phyloP scores from a whole-genome alignment of 306 rosid genomes.

The Rosa lucieae region DNA sequence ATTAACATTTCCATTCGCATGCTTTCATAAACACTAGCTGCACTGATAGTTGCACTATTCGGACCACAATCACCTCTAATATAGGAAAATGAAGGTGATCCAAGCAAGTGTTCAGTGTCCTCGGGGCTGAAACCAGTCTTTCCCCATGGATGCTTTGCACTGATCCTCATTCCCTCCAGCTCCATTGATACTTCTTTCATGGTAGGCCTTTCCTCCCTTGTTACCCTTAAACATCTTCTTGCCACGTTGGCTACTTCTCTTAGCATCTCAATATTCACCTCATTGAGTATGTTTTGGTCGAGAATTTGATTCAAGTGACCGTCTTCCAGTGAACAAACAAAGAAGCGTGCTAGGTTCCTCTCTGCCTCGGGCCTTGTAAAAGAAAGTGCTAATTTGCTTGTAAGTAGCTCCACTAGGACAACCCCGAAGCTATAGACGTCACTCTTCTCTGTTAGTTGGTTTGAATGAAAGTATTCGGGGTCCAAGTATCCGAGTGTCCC shows the following conservation, averaged over 20 bases:
- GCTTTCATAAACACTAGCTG: constrained; percentile 13
- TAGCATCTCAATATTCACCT: constrained; percentile 2
- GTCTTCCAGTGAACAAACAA: constrained; percentile 1
- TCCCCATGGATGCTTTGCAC: constrained; percentile 3
- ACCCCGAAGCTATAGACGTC: constrained; percentile 34
- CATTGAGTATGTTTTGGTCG: constrained; percentile 1
- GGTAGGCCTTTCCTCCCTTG: constrained; percentile 14
- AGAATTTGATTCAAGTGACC: constrained; percentile 8
- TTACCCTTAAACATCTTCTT: constrained; percentile 17
- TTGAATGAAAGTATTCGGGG: constrained; percentile 31
- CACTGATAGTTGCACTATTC: background rate
- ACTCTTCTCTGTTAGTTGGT: constrained; percentile 28
- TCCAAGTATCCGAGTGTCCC: constrained; percentile 28
- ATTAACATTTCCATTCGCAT: constrained; percentile 18
- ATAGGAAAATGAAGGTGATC: background rate
- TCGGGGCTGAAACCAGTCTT: background rate
- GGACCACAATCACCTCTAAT: background rate
- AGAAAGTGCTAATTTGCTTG: constrained; percentile 25
- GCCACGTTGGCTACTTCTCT: constrained; percentile 12
- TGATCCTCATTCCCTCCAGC: constrained; percentile 13
- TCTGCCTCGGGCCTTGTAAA: constrained; percentile 5
- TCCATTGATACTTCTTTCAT: constrained; percentile 26
- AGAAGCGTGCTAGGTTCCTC: constrained; percentile 15
- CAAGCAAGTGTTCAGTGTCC: constrained; percentile 6
- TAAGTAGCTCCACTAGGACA: constrained; percentile 31